Evolutionary conservation across 441 rosid genomes (phyloP), one percentile per base, ranked within the genome.

Genomic region (Bruguiera hainesii): DNA sequence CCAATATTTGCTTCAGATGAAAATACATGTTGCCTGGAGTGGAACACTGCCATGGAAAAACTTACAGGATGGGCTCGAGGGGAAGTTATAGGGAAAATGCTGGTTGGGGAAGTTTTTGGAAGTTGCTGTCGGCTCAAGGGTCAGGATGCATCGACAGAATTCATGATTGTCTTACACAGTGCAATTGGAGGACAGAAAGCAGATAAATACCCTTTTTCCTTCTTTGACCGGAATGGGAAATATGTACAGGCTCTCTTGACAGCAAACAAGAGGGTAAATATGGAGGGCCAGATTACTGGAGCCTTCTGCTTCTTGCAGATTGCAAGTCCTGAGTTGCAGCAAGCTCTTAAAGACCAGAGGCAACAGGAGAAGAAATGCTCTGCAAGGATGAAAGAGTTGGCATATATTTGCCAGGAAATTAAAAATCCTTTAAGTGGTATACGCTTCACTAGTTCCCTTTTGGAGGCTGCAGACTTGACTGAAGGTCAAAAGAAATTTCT

Each of bases 241-340:
- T 82, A 76, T 65, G 83, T 91, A 69, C 94, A 89, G 72, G 85
- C 89, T 18, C 94, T 94, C 57, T 70, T 91, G 78, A 94, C 97
- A 11, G 88, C 90, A 53, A 94, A 85, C 79, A 88, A 86, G 80
- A 87, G 96, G 80, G 80, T 83, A 31, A 85, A 82, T 73, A 71
- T 84, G 71, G 92, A 84, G 1, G 97, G 94, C 28, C 72, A 88
- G 78, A 83, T 84, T 64, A 78, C 87, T 42, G 97, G 97, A 53
- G 98, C 94, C 75, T 91, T 94, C 80, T 94, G 96, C 82, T 91
- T 91, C 85, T 75, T 94, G 87, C 98, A 91, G 83, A 86, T 89
- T 76, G 90, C 98, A 29, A 94, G 96, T 82, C 88, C 84, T 0
- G 98, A 94, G 80, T 73, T 94, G 83, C 98, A 89, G 73, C 89